These are phyloP conservation scores for Boletus insuetus DNA, from an alignment of 768 basidiomycete species.

Conservation along the genomic window DNA sequence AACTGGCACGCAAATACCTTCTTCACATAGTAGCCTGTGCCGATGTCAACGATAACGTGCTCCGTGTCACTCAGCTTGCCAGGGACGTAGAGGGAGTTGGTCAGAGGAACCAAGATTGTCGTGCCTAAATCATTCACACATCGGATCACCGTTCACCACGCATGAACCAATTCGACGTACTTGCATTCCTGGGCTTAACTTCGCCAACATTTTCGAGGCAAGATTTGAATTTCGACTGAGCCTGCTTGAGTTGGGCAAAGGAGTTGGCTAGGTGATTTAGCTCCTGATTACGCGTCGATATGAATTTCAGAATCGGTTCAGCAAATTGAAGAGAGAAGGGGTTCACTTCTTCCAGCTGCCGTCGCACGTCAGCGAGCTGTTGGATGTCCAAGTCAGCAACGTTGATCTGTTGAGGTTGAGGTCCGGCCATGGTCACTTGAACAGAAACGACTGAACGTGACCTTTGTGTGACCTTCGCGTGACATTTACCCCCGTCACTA, in stretches of 20 bases:
- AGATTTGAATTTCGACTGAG: conserved; percentile 86
- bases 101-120: conserved; percentile 87
- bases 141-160: background rate
- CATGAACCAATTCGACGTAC: conserved; percentile 31
- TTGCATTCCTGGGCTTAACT: conserved; percentile 66
- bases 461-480: no score
- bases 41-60: conserved; percentile 91
- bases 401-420: conserved; percentile 41
- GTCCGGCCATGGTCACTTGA: no score
- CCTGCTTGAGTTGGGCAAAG: conserved; percentile 89
- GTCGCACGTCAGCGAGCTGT: conserved; percentile 86
- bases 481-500: no score
- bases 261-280: conserved; percentile 88
- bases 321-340: background rate
- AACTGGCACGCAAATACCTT: conserved; percentile 54
- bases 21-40: conserved; percentile 94
- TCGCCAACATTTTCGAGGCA: conserved; percentile 81
- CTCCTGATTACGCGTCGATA: conserved; percentile 53
- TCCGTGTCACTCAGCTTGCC: conserved; percentile 82
- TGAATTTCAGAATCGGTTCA: background rate
- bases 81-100: conserved; percentile 93
- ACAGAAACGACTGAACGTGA: no score
- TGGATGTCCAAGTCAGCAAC: conserved; percentile 79
- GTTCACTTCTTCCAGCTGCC: conserved; percentile 87
- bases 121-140: conserved; percentile 52